phyloP scores from a whole-genome alignment of 768 basidiomycete species.

The Kwoniella newhampshirensis region DNA sequence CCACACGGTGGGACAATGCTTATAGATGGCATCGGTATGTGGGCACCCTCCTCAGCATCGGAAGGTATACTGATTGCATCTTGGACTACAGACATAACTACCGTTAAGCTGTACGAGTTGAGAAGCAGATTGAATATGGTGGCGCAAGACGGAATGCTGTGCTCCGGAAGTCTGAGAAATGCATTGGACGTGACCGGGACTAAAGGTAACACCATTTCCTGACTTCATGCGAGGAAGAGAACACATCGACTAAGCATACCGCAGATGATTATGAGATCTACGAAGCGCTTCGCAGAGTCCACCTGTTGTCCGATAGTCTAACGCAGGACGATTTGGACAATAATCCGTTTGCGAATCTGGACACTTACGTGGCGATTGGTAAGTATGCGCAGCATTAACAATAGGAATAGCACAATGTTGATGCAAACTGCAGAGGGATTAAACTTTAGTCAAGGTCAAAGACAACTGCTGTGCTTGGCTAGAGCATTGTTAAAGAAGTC shows the following conservation, averaged over 20 bases:
- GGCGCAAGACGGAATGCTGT: constrained; percentile 49
- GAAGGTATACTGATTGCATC: constrained; percentile 5
- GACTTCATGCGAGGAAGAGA: constrained; percentile 3
- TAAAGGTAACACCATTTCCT: constrained; percentile 19
- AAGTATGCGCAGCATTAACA: neutral
- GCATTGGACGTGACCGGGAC: constrained; percentile 47
- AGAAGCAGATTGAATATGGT: constrained; percentile 49
- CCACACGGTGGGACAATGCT: constrained; percentile 34
- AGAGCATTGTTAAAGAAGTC: constrained; percentile 47
- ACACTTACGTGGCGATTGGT: constrained; percentile 48
- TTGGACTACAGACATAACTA: constrained; percentile 30
- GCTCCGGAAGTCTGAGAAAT: constrained; percentile 50
- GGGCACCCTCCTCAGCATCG: neutral
- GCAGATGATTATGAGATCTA: constrained; percentile 47
- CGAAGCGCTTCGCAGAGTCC: constrained; percentile 45
- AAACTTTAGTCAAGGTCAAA: constrained; percentile 50
- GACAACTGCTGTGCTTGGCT: constrained; percentile 51
- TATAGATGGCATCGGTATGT: constrained; percentile 47
- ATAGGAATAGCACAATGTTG: neutral
- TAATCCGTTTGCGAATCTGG: constrained; percentile 45
- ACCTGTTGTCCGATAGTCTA: constrained; percentile 32
- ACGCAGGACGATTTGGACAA: constrained; percentile 13
- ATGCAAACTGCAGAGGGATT: constrained; percentile 24
- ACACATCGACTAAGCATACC: no score
- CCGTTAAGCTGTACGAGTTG: constrained; percentile 36